Evolutionary conservation across 345 rosid genomes (phyloP).

Genomic region (Brassica carinata): DNA sequence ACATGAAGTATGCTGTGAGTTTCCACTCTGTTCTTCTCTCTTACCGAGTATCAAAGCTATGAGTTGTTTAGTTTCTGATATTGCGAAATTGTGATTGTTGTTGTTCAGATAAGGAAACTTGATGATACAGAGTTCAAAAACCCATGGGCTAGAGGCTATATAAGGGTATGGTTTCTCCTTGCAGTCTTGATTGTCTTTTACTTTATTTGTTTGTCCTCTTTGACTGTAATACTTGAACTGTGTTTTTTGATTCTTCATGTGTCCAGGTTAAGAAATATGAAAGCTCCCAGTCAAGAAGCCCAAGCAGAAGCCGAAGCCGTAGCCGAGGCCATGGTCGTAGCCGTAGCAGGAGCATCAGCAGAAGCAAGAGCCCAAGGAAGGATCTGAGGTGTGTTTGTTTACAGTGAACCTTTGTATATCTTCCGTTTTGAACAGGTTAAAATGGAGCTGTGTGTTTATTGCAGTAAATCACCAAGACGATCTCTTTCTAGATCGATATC

Average conservation of each 20-base stretch:
- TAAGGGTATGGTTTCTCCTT: constrained; percentile 51
- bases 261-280: constrained; percentile 71
- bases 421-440: neutral
- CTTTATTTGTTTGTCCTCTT: neutral
- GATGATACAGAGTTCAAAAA: constrained; percentile 85
- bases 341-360: constrained; percentile 51
- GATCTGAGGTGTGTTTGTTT: constrained; percentile 49
- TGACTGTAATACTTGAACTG: neutral
- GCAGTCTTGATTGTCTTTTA: neutral
- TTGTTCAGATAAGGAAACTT: constrained; percentile 65
- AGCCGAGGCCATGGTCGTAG: constrained; percentile 47
- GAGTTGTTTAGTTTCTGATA: neutral
- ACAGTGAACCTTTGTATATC: neutral
- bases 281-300: constrained; percentile 70
- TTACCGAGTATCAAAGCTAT: neutral
- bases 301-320: constrained; percentile 55
- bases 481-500: constrained; percentile 61
- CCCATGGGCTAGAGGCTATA: constrained; percentile 81
- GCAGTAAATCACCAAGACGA: constrained; percentile 63
- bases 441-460: neutral
- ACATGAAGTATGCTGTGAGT: constrained; percentile 97
- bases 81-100: neutral
- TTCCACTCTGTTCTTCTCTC: constrained; percentile 7
- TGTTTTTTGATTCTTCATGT: neutral
- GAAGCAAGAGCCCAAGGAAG: constrained; percentile 66